Evolutionary conservation across 306 rosid species (phyloP).

Genomic region (Argentina anserina): DNA sequence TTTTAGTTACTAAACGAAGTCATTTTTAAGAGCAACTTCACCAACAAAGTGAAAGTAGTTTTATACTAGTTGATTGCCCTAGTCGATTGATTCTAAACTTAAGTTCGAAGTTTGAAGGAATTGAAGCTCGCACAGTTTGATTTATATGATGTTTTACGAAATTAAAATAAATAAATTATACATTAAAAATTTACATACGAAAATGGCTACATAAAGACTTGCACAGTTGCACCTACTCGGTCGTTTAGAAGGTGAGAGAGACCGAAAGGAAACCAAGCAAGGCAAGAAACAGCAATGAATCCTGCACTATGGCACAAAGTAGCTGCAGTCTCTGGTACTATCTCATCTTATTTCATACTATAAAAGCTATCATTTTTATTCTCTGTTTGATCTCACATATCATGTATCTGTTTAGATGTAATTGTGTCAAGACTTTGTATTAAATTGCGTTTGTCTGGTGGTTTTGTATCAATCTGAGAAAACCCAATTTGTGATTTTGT

Average conservation of each 20-base stretch:
- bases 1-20: no score
- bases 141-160: no score
- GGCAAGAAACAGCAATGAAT: conserved; percentile 37
- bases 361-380: neutral
- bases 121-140: no score
- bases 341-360: neutral
- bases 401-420: neutral
- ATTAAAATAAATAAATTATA: no score
- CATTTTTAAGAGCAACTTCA: no score
- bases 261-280: neutral
- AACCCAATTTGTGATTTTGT: neutral
- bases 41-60: no score
- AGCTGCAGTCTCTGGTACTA: conserved; percentile 74
- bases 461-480: neutral
- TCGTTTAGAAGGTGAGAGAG: neutral
- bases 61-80: no score
- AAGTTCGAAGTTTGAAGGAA: no score
- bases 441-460: neutral
- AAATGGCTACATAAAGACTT: no score
- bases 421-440: neutral
- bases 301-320: conserved; percentile 81
- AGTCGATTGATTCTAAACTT: no score
- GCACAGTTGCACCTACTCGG: no score
- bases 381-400: neutral
- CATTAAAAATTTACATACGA: no score